phyloP scores from a whole-genome alignment of 2,329 filamentous ascomycete genomes.

The Setomelanomma holmii region DNA sequence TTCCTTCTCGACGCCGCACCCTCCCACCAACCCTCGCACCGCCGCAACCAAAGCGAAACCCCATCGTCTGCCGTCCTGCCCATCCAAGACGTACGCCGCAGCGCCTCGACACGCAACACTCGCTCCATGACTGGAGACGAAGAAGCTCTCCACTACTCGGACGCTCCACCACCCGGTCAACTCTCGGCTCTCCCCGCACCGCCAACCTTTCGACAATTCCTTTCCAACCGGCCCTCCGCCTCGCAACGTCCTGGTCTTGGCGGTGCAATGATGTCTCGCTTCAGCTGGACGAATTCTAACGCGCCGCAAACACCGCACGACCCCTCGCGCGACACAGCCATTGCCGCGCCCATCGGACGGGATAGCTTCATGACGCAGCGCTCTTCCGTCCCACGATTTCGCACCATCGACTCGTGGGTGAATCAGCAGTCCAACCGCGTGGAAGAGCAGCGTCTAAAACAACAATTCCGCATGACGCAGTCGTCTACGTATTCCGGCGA shows the following conservation, averaged over 20 bases:
- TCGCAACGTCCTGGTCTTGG: conserved; percentile 36
- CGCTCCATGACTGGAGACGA: conserved; percentile 32
- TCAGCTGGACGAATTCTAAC: conserved; percentile 52
- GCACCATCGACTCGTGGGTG: conserved; percentile 52
- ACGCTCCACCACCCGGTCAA: conserved; percentile 25
- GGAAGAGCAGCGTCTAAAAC: conserved; percentile 44
- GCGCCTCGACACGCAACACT: conserved; percentile 42
- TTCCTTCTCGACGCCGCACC: conserved; percentile 38
- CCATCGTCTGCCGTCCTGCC: conserved; percentile 43
- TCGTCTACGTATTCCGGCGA: conserved; percentile 34
- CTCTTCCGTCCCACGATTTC: conserved; percentile 48
- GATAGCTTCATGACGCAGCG: conserved; percentile 47
- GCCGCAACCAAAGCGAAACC: conserved; percentile 37
- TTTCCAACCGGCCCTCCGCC: conserved; percentile 44
- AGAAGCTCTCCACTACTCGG: conserved; percentile 32
- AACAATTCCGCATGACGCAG: conserved; percentile 43
- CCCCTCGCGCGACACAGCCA: conserved; percentile 32
- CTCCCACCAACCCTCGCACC: conserved; percentile 34
- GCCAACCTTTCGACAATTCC: conserved; percentile 49
- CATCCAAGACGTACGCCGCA: conserved; percentile 31
- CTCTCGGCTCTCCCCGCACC: conserved; percentile 34
- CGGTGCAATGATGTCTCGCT: conserved; percentile 38
- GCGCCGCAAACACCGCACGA: conserved; percentile 49
- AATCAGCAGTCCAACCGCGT: conserved; percentile 48
- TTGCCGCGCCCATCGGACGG: conserved; percentile 26